A percentile compares a stretch with the other conserved stretches of the same genome.
These are phyloP conservation scores for Pyrus communis DNA, from an alignment of 306 rosid genomes.

Conservation along the genomic window DNA sequence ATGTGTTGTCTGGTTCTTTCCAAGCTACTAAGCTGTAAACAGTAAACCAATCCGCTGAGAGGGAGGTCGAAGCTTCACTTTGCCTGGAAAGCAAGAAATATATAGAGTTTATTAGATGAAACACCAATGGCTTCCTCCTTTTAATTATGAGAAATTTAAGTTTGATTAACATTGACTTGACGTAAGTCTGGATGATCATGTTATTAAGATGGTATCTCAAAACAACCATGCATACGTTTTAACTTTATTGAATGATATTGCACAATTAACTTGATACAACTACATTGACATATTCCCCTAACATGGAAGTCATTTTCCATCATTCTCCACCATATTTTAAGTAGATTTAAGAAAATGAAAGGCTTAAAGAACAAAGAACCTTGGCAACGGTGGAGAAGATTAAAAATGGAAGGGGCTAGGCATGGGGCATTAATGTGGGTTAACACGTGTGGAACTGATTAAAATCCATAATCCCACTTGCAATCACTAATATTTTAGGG, in stretches of 20 bases:
- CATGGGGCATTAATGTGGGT: background rate
- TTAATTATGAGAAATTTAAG: background rate
- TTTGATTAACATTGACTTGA: background rate
- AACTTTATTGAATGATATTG: no score
- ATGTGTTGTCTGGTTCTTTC: background rate
- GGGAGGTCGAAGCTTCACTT: slow-evolving; percentile 4
- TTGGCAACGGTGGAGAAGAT: background rate
- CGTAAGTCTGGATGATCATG: no score
- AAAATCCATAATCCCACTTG: background rate
- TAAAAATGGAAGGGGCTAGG: background rate
- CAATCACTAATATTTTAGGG: background rate
- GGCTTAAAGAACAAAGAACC: background rate
- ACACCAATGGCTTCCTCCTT: background rate
- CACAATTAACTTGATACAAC: no score
- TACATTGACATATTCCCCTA: no score
- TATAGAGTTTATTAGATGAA: background rate
- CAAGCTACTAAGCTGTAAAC: background rate
- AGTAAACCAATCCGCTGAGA: background rate
- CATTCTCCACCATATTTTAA: background rate
- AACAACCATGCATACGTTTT: no score
- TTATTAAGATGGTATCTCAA: no score
- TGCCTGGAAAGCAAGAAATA: slow-evolving; percentile 8
- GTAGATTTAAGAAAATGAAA: background rate
- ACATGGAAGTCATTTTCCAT: no score
- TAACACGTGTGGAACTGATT: background rate